These are phyloP conservation scores for Paramecium biaurelia DNA, from an alignment of 73 alveolate species.

Conservation along the genomic window DNA sequence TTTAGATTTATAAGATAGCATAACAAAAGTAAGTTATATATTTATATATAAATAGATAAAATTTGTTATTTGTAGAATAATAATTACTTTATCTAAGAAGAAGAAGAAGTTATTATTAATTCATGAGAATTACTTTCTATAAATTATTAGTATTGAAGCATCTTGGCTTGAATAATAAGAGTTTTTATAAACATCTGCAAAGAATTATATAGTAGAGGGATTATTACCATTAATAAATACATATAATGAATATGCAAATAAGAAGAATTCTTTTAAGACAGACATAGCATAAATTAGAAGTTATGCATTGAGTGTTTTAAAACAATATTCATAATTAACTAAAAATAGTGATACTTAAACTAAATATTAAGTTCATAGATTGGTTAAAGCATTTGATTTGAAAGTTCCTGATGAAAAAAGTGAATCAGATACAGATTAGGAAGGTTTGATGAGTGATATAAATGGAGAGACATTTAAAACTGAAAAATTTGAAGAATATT, in stretches of 20 bases:
- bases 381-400: constrained; percentile 2
- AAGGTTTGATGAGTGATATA: not conserved
- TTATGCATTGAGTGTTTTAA: not conserved
- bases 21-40: not conserved
- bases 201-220: not conserved
- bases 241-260: not conserved
- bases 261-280: not conserved
- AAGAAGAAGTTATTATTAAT: not conserved
- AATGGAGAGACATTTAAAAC: not conserved
- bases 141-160: constrained; percentile 16
- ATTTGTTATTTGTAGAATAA: not conserved
- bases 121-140: not conserved
- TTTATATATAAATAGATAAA: not conserved
- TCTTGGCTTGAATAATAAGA: not conserved
- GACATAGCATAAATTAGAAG: not conserved
- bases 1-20: not conserved
- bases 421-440: not conserved
- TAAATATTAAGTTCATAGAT: constrained; percentile 11
- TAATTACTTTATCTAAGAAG: not conserved
- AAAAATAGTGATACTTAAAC: not conserved
- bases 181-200: not conserved
- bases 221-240: not conserved
- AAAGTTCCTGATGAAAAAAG: not conserved
- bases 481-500: not conserved
- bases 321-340: not conserved